Evolutionary conservation across 768 basidiomycete species (phyloP), one percentile per base, ranked within the genome.

Genomic region (Lepiota brunneoincarnata): DNA sequence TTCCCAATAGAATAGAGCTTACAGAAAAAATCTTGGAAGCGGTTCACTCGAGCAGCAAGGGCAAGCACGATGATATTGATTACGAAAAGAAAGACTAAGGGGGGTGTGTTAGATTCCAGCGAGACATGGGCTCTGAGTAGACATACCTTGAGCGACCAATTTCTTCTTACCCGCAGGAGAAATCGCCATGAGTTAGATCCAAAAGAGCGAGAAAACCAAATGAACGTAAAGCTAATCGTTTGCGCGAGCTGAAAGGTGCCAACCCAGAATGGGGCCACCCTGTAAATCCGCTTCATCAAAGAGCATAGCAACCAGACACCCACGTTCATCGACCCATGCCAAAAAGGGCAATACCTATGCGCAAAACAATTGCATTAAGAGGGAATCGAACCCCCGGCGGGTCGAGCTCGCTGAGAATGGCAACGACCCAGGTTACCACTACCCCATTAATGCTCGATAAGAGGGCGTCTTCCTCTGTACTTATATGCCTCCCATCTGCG

Each of bases 381-480:
- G 86, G 84, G 86, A 86, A 87, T 87, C 83, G 85, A 87, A 87
- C 86, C 83, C 85, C 84, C 86, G 85, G 86, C 85, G 85, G 86
- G 83, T 87, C 86, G 85, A 83, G 59, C 57, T 63, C 14, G 40
- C 28, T n/a, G n/a, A n/a, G 38, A 34, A 55, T 59, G 58, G 58
- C 58, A 59, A 59, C 55, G 58, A 59, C 51, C 58, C 58, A 59
- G 58, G 55, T 57, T 59, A 59, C 58, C 58, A 59, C 58, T 59
- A 59, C 58, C 58, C 58, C 58, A 51, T 56, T 56, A 56, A 56
- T 56, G 55, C 55, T 23, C 4, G 6, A 23, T 41, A 18, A 11
- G 40, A 18, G 14, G 3, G 39, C 20, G 10, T n/a, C 28, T 17
- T 4, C 6, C 12, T 46, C 3, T 17, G 4, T 18, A 10, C 26